A percentile compares a stretch with the other conserved stretches of the same genome.
Conservation (phyloP, 768 basidiomycete genomes). For the Boletus insuetus region DNA sequence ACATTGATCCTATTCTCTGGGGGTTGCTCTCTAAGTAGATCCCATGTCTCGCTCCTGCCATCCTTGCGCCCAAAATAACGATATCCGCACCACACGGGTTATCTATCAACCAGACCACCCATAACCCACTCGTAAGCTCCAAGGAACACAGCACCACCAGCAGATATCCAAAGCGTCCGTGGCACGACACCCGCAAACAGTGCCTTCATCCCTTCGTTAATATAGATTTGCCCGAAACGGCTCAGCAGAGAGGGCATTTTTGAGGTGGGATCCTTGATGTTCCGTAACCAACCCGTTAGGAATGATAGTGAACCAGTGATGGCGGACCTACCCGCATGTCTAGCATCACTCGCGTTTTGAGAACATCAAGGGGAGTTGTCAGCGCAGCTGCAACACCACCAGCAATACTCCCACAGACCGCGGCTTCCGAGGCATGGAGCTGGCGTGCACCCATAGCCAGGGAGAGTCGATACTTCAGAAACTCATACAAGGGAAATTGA, state of each 20-base stretch:
- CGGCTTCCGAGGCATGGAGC: slow-evolving; percentile 72
- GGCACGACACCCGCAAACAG: slow-evolving; percentile 88
- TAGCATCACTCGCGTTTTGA: slow-evolving; percentile 97
- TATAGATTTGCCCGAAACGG: slow-evolving; percentile 66
- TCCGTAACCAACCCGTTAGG: background rate
- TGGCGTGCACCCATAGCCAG: slow-evolving; percentile 49
- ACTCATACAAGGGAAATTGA: slow-evolving; percentile 95
- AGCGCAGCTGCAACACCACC: slow-evolving; percentile 86
- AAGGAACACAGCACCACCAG: slow-evolving; percentile 94
- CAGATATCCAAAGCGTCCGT: slow-evolving; percentile 93
- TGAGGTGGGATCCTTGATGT: slow-evolving; percentile 46
- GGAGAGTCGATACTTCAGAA: slow-evolving; percentile 70
- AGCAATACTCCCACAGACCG: slow-evolving; percentile 85
- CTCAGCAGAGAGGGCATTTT: slow-evolving; percentile 52
- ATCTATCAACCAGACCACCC: slow-evolving; percentile 41
- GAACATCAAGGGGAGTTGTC: slow-evolving; percentile 94
- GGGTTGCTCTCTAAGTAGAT: background rate
- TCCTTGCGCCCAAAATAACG: background rate
- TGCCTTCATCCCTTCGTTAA: slow-evolving; percentile 65
- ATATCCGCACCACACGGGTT: background rate
- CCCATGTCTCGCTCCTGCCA: background rate
- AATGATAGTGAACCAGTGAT: background rate
- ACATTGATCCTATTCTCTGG: background rate
- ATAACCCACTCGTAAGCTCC: slow-evolving; percentile 92
- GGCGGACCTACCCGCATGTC: slow-evolving; percentile 65